Percentiles rank a stretch among this genome's conserved stretches.
phyloP scores from a whole-genome alignment of 148 eudicot species.

The Vaccinium corymbosum region DNA sequence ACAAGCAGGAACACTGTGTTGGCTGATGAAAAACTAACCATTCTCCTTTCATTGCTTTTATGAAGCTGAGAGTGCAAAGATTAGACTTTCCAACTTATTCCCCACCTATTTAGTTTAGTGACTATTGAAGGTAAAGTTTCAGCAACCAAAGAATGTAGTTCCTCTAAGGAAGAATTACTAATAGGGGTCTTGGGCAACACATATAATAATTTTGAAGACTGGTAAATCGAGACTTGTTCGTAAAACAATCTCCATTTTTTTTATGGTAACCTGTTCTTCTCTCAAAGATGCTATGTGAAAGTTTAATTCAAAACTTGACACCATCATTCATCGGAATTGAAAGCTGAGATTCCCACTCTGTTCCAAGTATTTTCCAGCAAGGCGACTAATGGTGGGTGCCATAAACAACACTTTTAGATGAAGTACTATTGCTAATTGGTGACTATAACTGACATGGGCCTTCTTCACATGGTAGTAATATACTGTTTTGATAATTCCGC shows the following conservation, averaged over 20 bases:
- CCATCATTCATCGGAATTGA: background rate
- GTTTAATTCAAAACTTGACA: background rate
- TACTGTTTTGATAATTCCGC: background rate
- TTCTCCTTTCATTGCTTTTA: slow-evolving; percentile 6
- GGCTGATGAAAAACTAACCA: background rate
- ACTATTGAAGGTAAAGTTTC: background rate
- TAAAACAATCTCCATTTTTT: background rate
- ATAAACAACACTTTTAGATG: background rate
- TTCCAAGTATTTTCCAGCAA: background rate
- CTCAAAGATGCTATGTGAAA: background rate
- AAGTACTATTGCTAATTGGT: background rate
- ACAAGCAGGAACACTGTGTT: background rate
- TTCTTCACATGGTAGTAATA: background rate
- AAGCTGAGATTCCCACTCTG: slow-evolving; percentile 1
- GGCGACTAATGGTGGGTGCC: background rate
- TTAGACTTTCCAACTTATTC: background rate
- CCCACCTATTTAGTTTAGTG: background rate
- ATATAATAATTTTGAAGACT: background rate
- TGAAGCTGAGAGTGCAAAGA: background rate
- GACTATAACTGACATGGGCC: background rate
- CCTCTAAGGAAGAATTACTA: background rate
- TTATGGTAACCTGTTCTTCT: background rate
- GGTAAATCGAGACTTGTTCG: background rate
- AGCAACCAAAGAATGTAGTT: background rate
- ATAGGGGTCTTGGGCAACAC: background rate